These are phyloP conservation scores for Colletotrichum sp. DNA, from an alignment of 2,329 filamentous ascomycete genomes.

Conservation along the genomic window DNA sequence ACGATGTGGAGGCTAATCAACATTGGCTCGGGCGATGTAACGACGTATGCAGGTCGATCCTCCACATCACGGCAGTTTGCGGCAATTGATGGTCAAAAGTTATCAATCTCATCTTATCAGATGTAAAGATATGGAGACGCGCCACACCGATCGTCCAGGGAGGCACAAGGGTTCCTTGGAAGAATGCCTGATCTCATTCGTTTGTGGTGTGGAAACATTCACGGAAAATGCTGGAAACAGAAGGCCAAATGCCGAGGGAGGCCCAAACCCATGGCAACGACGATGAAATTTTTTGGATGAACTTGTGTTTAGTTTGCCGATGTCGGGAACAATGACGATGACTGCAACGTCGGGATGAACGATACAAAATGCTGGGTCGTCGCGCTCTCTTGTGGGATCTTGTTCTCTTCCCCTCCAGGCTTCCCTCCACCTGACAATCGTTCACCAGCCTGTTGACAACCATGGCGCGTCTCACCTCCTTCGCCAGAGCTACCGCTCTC, in stretches of 20 bases:
- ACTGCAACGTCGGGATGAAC: neutral
- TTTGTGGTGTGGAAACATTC: neutral
- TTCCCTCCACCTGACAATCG: neutral
- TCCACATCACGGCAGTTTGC: neutral
- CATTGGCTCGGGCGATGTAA: neutral
- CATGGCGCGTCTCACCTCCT: neutral
- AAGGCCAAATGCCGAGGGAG: neutral
- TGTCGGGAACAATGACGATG: neutral
- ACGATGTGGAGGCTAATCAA: neutral
- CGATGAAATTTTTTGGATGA: neutral
- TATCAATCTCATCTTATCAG: slow-evolving; percentile 17
- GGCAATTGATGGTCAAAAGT: neutral
- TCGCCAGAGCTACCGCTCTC: neutral
- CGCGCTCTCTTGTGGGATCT: neutral
- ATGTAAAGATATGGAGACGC: neutral
- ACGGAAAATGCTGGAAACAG: neutral
- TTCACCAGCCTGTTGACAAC: neutral
- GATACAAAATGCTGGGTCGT: neutral
- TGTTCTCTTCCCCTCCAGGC: neutral
- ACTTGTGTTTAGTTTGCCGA: neutral
- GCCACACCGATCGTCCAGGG: neutral
- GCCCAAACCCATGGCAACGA: neutral
- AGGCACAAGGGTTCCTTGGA: neutral
- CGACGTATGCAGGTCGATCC: neutral
- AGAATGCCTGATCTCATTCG: neutral